A percentile compares a stretch with the other conserved stretches of the same genome.
Evolutionary conservation across 495 filamentous ascomycete species (phyloP).

Genomic region (Penicillium egyptiacum): DNA sequence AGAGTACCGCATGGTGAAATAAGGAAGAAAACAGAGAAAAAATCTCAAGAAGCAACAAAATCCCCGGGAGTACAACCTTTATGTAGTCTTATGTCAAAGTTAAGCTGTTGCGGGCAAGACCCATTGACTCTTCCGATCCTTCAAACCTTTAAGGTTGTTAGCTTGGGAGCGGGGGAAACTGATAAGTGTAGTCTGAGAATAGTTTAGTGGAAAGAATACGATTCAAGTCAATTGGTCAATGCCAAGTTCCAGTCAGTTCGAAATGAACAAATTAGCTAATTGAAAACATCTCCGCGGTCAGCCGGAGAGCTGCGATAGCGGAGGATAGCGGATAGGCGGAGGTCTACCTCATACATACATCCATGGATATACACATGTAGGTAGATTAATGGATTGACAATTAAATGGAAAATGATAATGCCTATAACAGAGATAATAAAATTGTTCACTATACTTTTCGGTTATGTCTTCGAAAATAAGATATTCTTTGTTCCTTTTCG

Average conservation of each 20-base stretch:
- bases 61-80: not conserved
- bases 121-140: not conserved
- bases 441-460: too few species aligned
- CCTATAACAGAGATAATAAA: too few species aligned
- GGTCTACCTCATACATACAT: too few species aligned
- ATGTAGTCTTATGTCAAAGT: not conserved
- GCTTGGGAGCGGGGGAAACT: too few species aligned
- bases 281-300: constrained; percentile 14
- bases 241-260: not conserved
- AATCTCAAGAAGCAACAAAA: not conserved
- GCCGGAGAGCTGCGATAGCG: constrained; percentile 16
- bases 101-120: not conserved
- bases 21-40: not conserved
- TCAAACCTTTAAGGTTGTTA: not conserved
- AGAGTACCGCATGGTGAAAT: constrained; percentile 33
- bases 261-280: constrained; percentile 25
- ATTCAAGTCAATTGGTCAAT: not conserved
- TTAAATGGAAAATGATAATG: too few species aligned
- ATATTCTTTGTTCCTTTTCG: constrained; percentile 2
- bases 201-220: not conserved
- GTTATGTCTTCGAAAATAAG: constrained; percentile 2
- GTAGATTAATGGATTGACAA: too few species aligned
- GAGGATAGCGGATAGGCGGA: not conserved
- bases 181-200: not conserved
- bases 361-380: too few species aligned